Percentiles rank a stretch among this genome's conserved stretches.
Evolutionary conservation across 805 yeast genomes (phyloP).

Genomic region (Vanderwaltozyma yarrowii): DNA sequence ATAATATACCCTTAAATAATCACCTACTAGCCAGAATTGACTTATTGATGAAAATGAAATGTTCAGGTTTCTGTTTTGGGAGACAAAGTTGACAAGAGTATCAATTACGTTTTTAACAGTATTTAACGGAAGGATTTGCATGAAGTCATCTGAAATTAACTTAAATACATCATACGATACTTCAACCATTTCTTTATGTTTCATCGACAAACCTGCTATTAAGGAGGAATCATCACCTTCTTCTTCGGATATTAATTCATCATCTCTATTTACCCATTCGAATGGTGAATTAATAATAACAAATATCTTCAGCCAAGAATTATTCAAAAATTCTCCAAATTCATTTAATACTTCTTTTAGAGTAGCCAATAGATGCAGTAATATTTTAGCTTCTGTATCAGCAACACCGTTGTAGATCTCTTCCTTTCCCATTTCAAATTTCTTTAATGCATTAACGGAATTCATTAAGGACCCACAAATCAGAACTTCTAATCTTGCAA

Average conservation of each 20-base stretch:
- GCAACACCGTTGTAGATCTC: slow-evolving; percentile 29
- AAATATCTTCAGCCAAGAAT: slow-evolving; percentile 71
- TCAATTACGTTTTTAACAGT: slow-evolving; percentile 59
- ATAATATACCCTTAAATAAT: slow-evolving; percentile 39
- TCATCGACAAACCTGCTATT: slow-evolving; percentile 33
- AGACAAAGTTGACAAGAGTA: slow-evolving; percentile 59
- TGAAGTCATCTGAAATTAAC: slow-evolving; percentile 75
- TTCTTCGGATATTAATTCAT: slow-evolving; percentile 15
- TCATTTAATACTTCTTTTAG: slow-evolving; percentile 67
- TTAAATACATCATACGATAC: slow-evolving; percentile 73
- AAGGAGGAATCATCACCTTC: slow-evolving; percentile 23
- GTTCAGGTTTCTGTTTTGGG: slow-evolving; percentile 65
- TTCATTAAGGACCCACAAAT: slow-evolving; percentile 40
- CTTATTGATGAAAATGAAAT: slow-evolving; percentile 87
- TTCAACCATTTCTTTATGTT: slow-evolving; percentile 42
- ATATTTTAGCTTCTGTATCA: slow-evolving; percentile 58
- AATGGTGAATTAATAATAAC: slow-evolving; percentile 51
- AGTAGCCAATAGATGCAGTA: slow-evolving; percentile 49
- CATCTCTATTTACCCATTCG: slow-evolving; percentile 27
- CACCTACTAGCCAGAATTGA: slow-evolving; percentile 87
- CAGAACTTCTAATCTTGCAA: slow-evolving; percentile 32
- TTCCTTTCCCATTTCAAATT: slow-evolving; percentile 17
- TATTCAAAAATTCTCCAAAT: slow-evolving; percentile 49
- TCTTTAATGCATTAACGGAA: slow-evolving; percentile 35
- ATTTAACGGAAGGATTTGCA: slow-evolving; percentile 58